phyloP scores from a whole-genome alignment of 225 moss, liverwort and hornwort genomes.

The Bryum argenteum region DNA sequence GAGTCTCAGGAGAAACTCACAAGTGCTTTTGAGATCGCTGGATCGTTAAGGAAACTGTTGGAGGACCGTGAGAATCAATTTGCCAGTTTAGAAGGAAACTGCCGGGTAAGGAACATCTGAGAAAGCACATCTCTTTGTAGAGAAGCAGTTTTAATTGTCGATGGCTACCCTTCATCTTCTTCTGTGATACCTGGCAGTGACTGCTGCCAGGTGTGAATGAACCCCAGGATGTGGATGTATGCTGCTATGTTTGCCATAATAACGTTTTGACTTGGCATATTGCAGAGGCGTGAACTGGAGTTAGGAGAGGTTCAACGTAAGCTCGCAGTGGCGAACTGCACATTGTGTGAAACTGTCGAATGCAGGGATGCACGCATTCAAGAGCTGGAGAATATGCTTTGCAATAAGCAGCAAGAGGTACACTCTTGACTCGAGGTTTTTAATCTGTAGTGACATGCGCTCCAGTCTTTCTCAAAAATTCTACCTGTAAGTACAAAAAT shows the following conservation, averaged over 20 bases:
- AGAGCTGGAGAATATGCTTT: constrained; percentile 80
- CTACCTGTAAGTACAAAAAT: not conserved
- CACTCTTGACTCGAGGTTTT: constrained; percentile 12
- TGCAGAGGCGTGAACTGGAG: constrained; percentile 89
- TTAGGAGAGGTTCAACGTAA: constrained; percentile 93
- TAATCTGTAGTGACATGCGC: not conserved
- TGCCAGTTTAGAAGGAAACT: constrained; percentile 87
- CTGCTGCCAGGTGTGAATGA: constrained; percentile 12
- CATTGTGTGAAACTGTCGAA: constrained; percentile 87
- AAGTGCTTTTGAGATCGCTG: constrained; percentile 98
- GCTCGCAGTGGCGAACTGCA: constrained; percentile 82
- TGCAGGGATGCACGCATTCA: constrained; percentile 76
- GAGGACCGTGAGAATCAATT: constrained; percentile 96
- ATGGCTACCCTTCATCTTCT: not conserved
- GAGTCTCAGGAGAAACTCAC: constrained; percentile 98
- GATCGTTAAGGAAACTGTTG: constrained; percentile 81
- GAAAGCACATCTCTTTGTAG: constrained; percentile 11
- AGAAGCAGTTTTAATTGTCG: not conserved
- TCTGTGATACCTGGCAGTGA: not conserved
- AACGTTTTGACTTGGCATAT: constrained; percentile 8
- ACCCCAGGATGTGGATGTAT: not conserved
- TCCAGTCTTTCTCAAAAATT: constrained; percentile 8
- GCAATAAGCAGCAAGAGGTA: constrained; percentile 83
- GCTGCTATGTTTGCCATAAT: constrained; percentile 14
- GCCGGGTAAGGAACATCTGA: constrained; percentile 58